Evolutionary conservation across 106 monocot genomes (phyloP), one percentile per base, ranked within the genome.

Genomic region (Platanthera zijinensis): DNA sequence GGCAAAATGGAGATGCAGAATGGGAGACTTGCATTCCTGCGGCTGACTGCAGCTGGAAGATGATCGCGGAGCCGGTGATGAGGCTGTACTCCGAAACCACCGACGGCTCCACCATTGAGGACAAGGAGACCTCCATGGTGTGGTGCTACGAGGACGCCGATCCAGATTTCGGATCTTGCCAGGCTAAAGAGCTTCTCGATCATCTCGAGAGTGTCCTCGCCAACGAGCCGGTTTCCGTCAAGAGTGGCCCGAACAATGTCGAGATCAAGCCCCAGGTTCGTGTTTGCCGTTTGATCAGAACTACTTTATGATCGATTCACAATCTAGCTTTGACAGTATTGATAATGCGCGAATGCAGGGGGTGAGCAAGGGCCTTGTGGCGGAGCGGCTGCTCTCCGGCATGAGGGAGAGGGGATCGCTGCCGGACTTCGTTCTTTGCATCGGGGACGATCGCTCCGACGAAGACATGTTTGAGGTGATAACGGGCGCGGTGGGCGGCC

Each of bases 401-500:
- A 88, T 89, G 84, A 52, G 76, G 69, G 80, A 77, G 52, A 80
- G 84, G 74, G 82, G 82, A 15, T 64, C 73, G 13, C 76, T 72
- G 5, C 82, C 86, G 3, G 91, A 91, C 78, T 91, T 89, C 53
- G 76, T 89, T 5, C 78, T 91, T 10, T 91, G 88, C 54, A 82
- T 91, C n/a, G 91, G 91, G 11, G 91, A 91, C 51, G 91, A 91
- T 67, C 57, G 86, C 5, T 91, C 91, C 0, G 91, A 91, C 50
- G 91, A 91, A 84, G 91, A 91, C 21, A 91, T 91, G 91, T 91
- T 91, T 22, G 86, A 91, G 80, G 84, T 84, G 48, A 84, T 91
- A 57, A 82, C 81, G 12, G 56, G 51, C 18, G 70, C 84, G 0
- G 52, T 81, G 12, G 61, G 21, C 7, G 75, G 80, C 9, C 83